Evolutionary conservation across 2,329 filamentous ascomycete genomes (phyloP).

Genomic region (Claviceps spartinae): DNA sequence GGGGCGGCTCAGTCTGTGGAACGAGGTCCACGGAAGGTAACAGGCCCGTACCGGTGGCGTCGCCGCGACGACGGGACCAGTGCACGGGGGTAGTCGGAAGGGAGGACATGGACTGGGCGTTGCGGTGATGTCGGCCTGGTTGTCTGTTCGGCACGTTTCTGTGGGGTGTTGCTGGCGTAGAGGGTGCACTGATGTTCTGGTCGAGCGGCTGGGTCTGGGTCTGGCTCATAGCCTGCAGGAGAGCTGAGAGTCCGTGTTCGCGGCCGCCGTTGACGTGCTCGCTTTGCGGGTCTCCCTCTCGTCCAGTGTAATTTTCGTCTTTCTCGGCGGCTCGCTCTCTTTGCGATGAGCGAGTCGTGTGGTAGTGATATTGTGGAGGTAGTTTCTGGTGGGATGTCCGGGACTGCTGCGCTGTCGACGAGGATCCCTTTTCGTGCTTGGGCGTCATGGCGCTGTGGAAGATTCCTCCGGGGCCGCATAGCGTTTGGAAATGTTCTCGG

Average conservation of each 20-base stretch:
- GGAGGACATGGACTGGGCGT: slow-evolving; percentile 72
- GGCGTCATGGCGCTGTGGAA: slow-evolving; percentile 51
- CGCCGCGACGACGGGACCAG: slow-evolving; percentile 33
- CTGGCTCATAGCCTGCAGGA: slow-evolving; percentile 69
- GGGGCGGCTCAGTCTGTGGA: slow-evolving; percentile 39
- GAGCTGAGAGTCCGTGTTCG: slow-evolving; percentile 58
- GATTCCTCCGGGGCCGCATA: slow-evolving; percentile 61
- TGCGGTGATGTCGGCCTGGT: slow-evolving; percentile 54
- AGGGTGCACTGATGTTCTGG: slow-evolving; percentile 53
- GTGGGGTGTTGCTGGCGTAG: slow-evolving; percentile 45
- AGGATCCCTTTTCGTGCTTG: slow-evolving; percentile 27
- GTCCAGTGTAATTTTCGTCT: not conserved
- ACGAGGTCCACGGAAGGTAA: slow-evolving; percentile 51
- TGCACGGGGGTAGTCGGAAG: slow-evolving; percentile 62
- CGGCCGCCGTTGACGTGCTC: not conserved
- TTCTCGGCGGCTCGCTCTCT: not conserved
- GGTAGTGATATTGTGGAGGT: slow-evolving; percentile 17
- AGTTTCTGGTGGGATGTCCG: slow-evolving; percentile 22
- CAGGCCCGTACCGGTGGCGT: slow-evolving; percentile 25
- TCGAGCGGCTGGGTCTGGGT: slow-evolving; percentile 38
- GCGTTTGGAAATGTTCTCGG: slow-evolving; percentile 67
- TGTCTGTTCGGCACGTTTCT: slow-evolving; percentile 33
- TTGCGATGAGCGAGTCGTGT: slow-evolving; percentile 28
- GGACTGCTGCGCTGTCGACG: slow-evolving; percentile 25
- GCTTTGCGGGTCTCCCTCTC: slow-evolving; percentile 16